These are phyloP conservation scores for Aspergillus ostianus DNA, from an alignment of 495 filamentous ascomycete species.

Conservation along the genomic window DNA sequence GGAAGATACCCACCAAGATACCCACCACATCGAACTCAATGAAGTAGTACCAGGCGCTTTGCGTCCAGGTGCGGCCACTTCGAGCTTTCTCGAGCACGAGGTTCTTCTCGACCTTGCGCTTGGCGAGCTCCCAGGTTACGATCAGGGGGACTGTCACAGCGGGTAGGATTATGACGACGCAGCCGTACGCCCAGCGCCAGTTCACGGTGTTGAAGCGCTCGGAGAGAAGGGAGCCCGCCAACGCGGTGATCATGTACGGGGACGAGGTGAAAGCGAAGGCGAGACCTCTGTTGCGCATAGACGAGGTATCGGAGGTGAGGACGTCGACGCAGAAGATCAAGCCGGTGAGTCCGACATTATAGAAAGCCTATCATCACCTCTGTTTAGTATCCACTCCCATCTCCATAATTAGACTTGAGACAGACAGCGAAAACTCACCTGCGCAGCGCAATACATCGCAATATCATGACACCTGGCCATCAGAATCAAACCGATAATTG, in stretches of 20 bases:
- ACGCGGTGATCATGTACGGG: conserved; percentile 49
- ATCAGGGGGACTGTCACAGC: conserved; percentile 50
- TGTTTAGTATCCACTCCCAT: too few species aligned
- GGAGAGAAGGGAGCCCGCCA: conserved; percentile 24
- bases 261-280: conserved; percentile 58
- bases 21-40: conserved; percentile 62
- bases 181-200: conserved; percentile 62
- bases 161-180: conserved; percentile 58
- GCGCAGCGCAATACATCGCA: conserved; percentile 46
- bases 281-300: conserved; percentile 57
- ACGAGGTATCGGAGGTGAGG: conserved; percentile 63
- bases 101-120: conserved; percentile 50
- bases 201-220: conserved; percentile 49
- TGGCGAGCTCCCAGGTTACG: conserved; percentile 48
- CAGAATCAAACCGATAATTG: conserved; percentile 42
- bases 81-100: conserved; percentile 28
- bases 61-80: conserved; percentile 33
- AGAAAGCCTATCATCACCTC: too few species aligned
- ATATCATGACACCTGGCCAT: conserved; percentile 50
- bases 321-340: conserved; percentile 54
- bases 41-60: conserved; percentile 50
- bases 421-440: conserved; percentile 49
- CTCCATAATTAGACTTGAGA: too few species aligned
- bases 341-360: conserved; percentile 54
- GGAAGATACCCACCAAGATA: too few species aligned